Conservation (phyloP, 345 rosid genomes). For the Hevea brasiliensis region DNA sequence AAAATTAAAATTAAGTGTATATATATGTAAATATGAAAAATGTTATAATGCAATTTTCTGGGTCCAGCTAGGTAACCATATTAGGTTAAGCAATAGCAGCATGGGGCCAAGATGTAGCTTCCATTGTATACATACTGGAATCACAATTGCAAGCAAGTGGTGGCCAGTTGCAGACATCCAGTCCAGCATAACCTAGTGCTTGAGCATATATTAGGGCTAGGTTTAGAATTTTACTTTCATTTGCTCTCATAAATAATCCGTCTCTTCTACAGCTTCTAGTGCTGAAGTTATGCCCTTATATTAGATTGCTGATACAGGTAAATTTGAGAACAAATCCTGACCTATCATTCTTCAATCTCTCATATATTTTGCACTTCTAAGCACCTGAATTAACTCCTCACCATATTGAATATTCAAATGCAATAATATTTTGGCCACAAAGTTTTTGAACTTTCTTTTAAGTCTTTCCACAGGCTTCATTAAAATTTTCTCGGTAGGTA, state of each 20-base stretch:
- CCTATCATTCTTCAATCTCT: neutral
- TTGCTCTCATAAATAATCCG: neutral
- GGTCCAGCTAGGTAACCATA: slow-evolving; percentile 13
- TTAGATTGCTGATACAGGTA: slow-evolving; percentile 3
- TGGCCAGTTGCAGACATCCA: slow-evolving; percentile 29
- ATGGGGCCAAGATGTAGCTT: slow-evolving; percentile 17
- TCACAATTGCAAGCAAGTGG: slow-evolving; percentile 17
- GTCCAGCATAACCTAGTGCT: slow-evolving; percentile 38
- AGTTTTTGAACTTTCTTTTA: neutral
- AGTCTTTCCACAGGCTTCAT: slow-evolving; percentile 4
- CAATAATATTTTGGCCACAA: neutral
- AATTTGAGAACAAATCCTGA: neutral
- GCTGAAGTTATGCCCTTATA: neutral
- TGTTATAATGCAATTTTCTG: neutral
- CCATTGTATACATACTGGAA: slow-evolving; percentile 16
- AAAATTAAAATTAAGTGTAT: neutral
- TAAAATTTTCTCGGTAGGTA: neutral
- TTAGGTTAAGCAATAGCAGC: slow-evolving; percentile 28
- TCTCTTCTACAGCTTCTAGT: slow-evolving; percentile 4
- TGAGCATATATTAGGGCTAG: slow-evolving; percentile 22
- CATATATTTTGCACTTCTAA: slow-evolving; percentile 3
- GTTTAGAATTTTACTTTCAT: slow-evolving; percentile 22
- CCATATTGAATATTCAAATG: neutral
- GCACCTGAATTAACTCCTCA: slow-evolving; percentile 13
- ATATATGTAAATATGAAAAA: neutral